These are phyloP conservation scores for Talaromyces wortmannii DNA, from an alignment of 495 filamentous ascomycete species.

Conservation along the genomic window DNA sequence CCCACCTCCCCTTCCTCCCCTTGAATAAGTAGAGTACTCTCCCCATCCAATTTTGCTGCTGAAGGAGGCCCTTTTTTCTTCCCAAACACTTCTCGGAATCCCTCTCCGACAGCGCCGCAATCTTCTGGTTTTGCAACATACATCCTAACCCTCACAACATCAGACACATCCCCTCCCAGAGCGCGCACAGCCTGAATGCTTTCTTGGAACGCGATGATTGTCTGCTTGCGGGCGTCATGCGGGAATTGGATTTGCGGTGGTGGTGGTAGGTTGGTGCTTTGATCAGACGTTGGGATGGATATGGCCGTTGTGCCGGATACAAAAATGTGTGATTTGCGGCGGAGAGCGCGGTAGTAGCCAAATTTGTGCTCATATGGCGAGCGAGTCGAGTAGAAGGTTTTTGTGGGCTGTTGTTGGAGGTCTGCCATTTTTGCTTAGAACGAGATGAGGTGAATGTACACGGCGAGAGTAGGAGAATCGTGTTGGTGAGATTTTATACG, in stretches of 20 bases:
- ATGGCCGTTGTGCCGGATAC: conserved; percentile 40
- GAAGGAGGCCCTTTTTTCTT: conserved; percentile 6
- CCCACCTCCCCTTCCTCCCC: conserved; percentile 13
- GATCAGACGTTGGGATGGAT: neutral
- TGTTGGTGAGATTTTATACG: no score
- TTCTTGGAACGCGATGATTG: conserved; percentile 28
- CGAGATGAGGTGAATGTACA: no score
- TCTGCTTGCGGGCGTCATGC: conserved; percentile 31
- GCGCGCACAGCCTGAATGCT: conserved; percentile 30
- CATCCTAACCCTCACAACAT: conserved; percentile 34
- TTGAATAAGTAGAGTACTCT: neutral
- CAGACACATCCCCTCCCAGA: conserved; percentile 27
- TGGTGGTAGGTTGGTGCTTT: neutral
- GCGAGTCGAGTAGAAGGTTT: conserved; percentile 22
- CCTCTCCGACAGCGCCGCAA: conserved; percentile 24
- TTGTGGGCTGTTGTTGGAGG: neutral
- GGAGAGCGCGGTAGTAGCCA: conserved; percentile 41
- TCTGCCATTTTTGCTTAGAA: no score
- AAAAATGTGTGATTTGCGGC: conserved; percentile 32
- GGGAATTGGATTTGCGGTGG: conserved; percentile 22
- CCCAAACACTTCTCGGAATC: conserved; percentile 27
- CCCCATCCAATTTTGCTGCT: neutral
- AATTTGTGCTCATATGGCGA: conserved; percentile 36
- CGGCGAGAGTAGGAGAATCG: no score
- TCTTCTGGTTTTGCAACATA: conserved; percentile 29